A percentile compares a stretch with the other conserved stretches of the same genome.
phyloP scores from a whole-genome alignment of 257 asterid species.

The Lithospermum erythrorhizon region DNA sequence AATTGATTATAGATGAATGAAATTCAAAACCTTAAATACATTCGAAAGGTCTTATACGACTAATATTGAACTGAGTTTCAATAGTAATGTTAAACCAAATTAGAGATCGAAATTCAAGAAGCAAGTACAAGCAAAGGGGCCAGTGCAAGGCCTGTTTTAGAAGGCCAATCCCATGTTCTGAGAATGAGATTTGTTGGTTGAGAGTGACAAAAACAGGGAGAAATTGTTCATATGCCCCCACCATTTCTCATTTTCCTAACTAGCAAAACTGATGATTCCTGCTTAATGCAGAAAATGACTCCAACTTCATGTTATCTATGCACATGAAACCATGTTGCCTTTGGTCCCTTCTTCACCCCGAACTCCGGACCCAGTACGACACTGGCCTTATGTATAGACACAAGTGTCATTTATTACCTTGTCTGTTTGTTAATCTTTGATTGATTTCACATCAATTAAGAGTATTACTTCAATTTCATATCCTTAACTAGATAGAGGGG shows the following conservation, averaged over 20 bases:
- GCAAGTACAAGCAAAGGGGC: slow-evolving; percentile 14
- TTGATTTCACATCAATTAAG: too few relatives aligned
- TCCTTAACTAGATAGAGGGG: too few relatives aligned
- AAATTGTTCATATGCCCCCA: slow-evolving; percentile 21
- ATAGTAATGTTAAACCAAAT: not conserved
- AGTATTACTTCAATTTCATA: too few relatives aligned
- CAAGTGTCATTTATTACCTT: not conserved
- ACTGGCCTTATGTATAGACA: slow-evolving; percentile 12
- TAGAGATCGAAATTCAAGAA: not conserved
- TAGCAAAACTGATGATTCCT: not conserved
- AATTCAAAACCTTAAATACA: too few relatives aligned
- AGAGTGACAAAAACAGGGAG: slow-evolving; percentile 16
- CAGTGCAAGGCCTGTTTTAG: slow-evolving; percentile 18
- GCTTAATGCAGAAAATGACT: slow-evolving; percentile 17
- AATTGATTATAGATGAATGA: too few relatives aligned
- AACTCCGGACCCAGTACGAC: slow-evolving; percentile 25
- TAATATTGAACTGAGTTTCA: too few relatives aligned
- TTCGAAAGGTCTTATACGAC: too few relatives aligned
- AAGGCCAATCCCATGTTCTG: slow-evolving; percentile 66
- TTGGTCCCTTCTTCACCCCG: slow-evolving; percentile 28
- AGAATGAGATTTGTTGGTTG: slow-evolving; percentile 44
- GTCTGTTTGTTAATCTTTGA: too few relatives aligned
- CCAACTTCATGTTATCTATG: slow-evolving; percentile 10
- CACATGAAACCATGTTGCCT: slow-evolving; percentile 52
- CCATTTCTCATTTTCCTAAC: slow-evolving; percentile 19